Conservation (phyloP, 129 eudicot genomes). For the Helianthus tuberosus region DNA sequence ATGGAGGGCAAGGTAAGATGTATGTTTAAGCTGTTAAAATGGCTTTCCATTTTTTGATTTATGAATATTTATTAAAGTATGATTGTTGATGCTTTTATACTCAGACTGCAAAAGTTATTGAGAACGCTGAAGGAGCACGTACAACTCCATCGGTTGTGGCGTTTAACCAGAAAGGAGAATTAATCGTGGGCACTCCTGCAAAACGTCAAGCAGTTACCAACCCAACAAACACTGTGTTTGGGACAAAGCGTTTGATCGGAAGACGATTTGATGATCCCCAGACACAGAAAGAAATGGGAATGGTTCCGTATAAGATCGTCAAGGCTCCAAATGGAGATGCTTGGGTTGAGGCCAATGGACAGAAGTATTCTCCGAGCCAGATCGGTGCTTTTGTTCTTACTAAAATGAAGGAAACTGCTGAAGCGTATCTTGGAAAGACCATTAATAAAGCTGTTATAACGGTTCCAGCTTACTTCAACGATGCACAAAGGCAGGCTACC, state of each 20-base stretch:
- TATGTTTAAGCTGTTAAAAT: background rate
- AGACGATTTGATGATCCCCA: constrained; percentile 14
- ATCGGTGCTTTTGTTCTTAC: constrained; percentile 16
- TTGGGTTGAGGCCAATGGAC: constrained; percentile 15
- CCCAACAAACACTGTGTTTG: constrained; percentile 6
- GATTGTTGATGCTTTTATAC: constrained; percentile 11
- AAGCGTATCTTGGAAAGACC: constrained; percentile 19
- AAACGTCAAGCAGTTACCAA: constrained; percentile 6
- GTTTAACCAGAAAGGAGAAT: constrained; percentile 81
- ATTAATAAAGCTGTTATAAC: constrained; percentile 13
- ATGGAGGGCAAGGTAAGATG: constrained; percentile 30
- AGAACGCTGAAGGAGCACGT: constrained; percentile 88
- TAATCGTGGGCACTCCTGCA: constrained; percentile 82
- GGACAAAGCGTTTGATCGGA: constrained; percentile 5
- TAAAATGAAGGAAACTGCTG: constrained; percentile 21
- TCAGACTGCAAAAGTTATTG: constrained; percentile 86
- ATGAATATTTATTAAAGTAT: background rate
- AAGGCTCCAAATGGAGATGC: constrained; percentile 20
- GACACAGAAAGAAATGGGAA: constrained; percentile 18
- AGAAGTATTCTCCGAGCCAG: constrained; percentile 12
- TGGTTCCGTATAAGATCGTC: constrained; percentile 15
- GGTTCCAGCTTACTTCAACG: constrained; percentile 4
- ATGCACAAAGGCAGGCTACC: constrained; percentile 18
- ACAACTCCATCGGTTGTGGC: constrained; percentile 98
- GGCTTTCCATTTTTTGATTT: background rate